phyloP scores from a whole-genome alignment of 129 eudicot genomes.

The Sambucus nigra region DNA sequence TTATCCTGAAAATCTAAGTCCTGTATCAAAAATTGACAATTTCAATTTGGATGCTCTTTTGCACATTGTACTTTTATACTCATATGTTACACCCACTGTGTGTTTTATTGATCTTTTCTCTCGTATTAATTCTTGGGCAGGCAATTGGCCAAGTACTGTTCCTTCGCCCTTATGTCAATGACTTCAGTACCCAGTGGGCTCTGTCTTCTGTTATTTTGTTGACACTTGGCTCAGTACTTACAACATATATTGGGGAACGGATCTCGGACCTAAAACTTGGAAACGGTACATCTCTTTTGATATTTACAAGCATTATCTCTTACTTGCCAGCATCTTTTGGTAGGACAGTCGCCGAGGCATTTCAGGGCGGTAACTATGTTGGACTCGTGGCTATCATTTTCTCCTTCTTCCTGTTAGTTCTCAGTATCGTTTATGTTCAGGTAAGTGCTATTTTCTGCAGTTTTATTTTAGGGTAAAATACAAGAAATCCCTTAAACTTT shows the following conservation, averaged over 20 bases:
- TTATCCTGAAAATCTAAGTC: too few species aligned
- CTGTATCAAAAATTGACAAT: background rate
- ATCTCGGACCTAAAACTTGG: slow-evolving; percentile 94
- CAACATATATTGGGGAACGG: slow-evolving; percentile 89
- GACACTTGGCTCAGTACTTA: slow-evolving; percentile 80
- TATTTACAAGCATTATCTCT: slow-evolving; percentile 94
- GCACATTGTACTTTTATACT: background rate
- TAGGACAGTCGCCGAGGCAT: slow-evolving; percentile 85
- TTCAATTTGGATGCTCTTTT: background rate
- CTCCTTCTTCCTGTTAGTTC: slow-evolving; percentile 77
- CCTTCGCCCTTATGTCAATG: slow-evolving; percentile 91
- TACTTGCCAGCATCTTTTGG: slow-evolving; percentile 97
- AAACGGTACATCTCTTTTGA: slow-evolving; percentile 91
- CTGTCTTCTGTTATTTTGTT: slow-evolving; percentile 66
- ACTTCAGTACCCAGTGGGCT: slow-evolving; percentile 91
- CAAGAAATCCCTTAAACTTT: too few species aligned
- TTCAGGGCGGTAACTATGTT: slow-evolving; percentile 77
- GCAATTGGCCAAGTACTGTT: slow-evolving; percentile 94
- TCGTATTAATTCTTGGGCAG: slow-evolving; percentile 23
- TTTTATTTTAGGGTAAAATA: too few species aligned
- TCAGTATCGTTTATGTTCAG: slow-evolving; percentile 98
- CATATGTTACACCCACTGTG: background rate
- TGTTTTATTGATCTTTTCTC: background rate
- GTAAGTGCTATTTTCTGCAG: slow-evolving; percentile 27
- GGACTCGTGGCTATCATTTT: slow-evolving; percentile 62